Evolutionary conservation across 2,329 filamentous ascomycete genomes (phyloP).

Genomic region (Tolypocladium nubicola): DNA sequence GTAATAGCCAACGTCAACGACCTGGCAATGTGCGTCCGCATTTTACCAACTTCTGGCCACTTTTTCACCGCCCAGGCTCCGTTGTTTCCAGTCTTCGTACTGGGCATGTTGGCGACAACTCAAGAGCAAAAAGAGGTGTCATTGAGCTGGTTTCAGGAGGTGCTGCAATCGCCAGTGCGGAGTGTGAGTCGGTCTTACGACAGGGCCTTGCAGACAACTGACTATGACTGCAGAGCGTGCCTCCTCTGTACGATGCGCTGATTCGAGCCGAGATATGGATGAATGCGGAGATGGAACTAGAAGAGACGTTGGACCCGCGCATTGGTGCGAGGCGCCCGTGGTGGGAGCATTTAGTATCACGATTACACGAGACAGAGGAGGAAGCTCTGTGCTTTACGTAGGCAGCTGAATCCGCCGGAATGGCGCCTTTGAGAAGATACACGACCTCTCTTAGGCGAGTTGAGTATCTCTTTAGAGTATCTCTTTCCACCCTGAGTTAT

Average conservation of each 20-base stretch:
- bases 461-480: too few species aligned
- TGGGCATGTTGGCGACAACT: constrained; percentile 23
- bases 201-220: not conserved
- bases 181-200: constrained; percentile 22
- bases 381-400: not conserved
- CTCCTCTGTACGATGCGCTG: constrained; percentile 23
- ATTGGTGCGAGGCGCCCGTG: constrained; percentile 21
- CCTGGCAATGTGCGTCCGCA: constrained; percentile 24
- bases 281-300: constrained; percentile 12
- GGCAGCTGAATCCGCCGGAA: not conserved
- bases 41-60: constrained; percentile 29
- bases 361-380: constrained; percentile 25
- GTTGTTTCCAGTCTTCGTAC: constrained; percentile 27
- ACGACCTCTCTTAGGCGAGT: too few species aligned
- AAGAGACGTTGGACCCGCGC: constrained; percentile 3
- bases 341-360: constrained; percentile 57
- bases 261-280: constrained; percentile 24
- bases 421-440: too few species aligned
- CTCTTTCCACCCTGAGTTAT: too few species aligned
- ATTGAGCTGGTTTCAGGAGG: constrained; percentile 23
- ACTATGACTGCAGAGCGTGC: constrained; percentile 22
- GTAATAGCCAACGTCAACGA: constrained; percentile 21
- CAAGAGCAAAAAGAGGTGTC: constrained; percentile 17
- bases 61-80: constrained; percentile 31
- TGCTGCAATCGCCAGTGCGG: constrained; percentile 24